Evolutionary conservation across 257 asterid genomes (phyloP).

Genomic region (Agastache rugosa): DNA sequence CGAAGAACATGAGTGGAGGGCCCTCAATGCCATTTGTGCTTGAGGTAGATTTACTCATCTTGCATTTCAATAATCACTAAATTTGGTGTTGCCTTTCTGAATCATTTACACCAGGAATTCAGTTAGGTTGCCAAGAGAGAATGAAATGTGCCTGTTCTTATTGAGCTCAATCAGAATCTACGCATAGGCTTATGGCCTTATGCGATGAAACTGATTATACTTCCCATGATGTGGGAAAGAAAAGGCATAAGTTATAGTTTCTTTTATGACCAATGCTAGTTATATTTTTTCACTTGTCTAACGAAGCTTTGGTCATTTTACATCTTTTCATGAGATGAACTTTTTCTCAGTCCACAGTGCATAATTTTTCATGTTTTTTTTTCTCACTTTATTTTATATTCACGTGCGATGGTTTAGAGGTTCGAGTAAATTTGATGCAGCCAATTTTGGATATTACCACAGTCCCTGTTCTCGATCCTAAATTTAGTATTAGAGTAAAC

Average conservation of each 20-base stretch:
- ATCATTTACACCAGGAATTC: background rate
- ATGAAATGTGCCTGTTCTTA: conserved; percentile 6
- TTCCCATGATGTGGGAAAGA: background rate
- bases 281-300: conserved; percentile 10
- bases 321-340: conserved; percentile 6
- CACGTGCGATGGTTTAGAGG: background rate
- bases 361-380: background rate
- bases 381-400: background rate
- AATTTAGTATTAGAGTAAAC: background rate
- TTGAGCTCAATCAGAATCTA: conserved; percentile 20
- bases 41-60: conserved; percentile 61
- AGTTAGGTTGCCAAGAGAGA: conserved; percentile 17
- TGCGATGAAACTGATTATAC: background rate
- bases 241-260: background rate
- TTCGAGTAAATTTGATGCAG: background rate
- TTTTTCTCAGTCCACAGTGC: conserved; percentile 2
- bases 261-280: background rate
- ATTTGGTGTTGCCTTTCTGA: background rate
- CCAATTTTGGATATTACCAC: background rate
- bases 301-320: background rate
- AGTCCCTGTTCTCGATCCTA: background rate
- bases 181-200: background rate
- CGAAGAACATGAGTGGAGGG: conserved; percentile 64
- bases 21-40: conserved; percentile 98
- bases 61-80: conserved; percentile 15